These are phyloP conservation scores for Phaeotremella skinneri DNA, from an alignment of 768 basidiomycete species.

Conservation along the genomic window DNA sequence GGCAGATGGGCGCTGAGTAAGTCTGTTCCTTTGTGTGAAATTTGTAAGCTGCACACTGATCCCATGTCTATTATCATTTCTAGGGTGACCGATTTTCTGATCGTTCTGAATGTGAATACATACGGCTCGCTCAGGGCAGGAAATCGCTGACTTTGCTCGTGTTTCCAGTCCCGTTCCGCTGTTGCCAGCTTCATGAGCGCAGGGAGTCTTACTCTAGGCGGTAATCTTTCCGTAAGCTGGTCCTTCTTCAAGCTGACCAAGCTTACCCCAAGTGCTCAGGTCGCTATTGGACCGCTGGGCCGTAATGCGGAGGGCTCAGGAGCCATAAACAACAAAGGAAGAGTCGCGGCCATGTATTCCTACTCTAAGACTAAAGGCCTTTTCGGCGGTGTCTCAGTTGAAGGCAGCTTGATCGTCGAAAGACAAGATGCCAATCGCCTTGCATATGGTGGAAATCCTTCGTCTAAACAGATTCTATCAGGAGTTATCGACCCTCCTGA, in stretches of 20 bases:
- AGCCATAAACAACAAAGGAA: constrained; percentile 76
- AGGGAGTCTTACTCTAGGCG: constrained; percentile 83
- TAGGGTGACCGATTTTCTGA: constrained; percentile 78
- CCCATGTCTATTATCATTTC: background rate
- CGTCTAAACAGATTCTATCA: constrained; percentile 73
- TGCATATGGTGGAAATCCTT: constrained; percentile 70
- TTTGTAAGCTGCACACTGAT: constrained; percentile 56
- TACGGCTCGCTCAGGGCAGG: constrained; percentile 59
- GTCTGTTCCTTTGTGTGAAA: constrained; percentile 11
- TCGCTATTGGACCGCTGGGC: constrained; percentile 82
- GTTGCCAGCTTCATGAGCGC: constrained; percentile 87
- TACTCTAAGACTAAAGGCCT: constrained; percentile 79
- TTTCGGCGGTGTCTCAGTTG: constrained; percentile 80
- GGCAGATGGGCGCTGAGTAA: constrained; percentile 56
- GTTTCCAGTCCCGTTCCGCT: constrained; percentile 51
- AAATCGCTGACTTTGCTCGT: constrained; percentile 2
- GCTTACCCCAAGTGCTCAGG: constrained; percentile 31
- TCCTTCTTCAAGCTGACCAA: background rate
- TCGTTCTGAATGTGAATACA: constrained; percentile 67
- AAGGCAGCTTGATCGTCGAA: constrained; percentile 86
- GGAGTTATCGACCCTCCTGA: constrained; percentile 70
- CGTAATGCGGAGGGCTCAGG: constrained; percentile 87
- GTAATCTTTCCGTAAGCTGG: constrained; percentile 74
- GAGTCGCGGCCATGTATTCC: constrained; percentile 81
- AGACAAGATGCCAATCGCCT: constrained; percentile 85